These are phyloP conservation scores for Neurospora africana DNA, from an alignment of 495 filamentous ascomycete species.

Conservation along the genomic window DNA sequence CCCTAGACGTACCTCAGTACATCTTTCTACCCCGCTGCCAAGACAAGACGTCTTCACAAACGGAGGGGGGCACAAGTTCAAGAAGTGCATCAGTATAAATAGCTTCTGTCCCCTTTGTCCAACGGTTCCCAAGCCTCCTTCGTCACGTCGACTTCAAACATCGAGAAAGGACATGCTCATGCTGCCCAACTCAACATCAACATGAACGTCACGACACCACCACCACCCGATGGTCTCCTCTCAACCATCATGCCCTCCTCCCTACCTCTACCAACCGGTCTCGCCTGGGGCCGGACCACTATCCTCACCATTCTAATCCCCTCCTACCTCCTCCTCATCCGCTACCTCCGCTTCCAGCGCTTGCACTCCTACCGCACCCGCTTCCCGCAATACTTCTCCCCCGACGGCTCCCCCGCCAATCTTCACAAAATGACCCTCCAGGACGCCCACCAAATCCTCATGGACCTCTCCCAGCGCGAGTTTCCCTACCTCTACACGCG, in stretches of 20 bases:
- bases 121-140: neutral
- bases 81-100: neutral
- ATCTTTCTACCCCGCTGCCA: neutral
- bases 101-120: neutral
- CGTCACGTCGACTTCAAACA: neutral
- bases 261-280: neutral
- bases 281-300: neutral
- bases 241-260: neutral
- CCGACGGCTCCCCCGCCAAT: neutral
- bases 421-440: constrained; percentile 45
- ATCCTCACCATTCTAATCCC: neutral
- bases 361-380: neutral
- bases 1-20: neutral
- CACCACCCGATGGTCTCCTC: neutral
- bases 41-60: neutral
- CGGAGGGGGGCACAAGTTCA: neutral
- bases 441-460: constrained; percentile 42
- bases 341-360: neutral
- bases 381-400: neutral
- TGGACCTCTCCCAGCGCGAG: constrained; percentile 34
- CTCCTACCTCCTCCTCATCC: neutral
- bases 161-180: neutral
- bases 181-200: neutral
- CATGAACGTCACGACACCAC: neutral
- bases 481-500: constrained; percentile 45